Evolutionary conservation across 208 protist species (phyloP).

Genomic region (Kentomonas sorsogonicus): DNA sequence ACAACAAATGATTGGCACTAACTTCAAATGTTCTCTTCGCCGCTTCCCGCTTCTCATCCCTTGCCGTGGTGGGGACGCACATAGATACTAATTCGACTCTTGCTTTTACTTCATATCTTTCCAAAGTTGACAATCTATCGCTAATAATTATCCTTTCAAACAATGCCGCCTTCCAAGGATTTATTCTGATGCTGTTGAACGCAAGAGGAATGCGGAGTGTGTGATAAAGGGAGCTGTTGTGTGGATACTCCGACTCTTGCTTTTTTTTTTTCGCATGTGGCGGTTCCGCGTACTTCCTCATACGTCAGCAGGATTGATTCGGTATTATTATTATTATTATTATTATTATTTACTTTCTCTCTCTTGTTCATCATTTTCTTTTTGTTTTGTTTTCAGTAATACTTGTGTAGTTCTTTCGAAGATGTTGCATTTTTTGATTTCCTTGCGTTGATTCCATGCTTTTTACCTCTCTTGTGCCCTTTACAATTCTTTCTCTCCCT

Average conservation of each 20-base stretch:
- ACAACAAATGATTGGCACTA: background rate
- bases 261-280: slow-evolving; percentile 1
- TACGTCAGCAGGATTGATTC: background rate
- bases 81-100: slow-evolving; percentile 1
- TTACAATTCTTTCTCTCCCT: background rate
- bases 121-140: too few relatives aligned
- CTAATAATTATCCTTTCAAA: too few relatives aligned
- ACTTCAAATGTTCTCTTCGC: background rate
- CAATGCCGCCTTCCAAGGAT: background rate
- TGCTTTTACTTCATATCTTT: slow-evolving; percentile 8
- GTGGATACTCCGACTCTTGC: background rate
- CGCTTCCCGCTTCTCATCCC: background rate
- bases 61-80: too few relatives aligned
- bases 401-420: background rate
- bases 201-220: too few relatives aligned
- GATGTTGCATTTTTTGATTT: background rate
- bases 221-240: background rate
- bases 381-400: background rate
- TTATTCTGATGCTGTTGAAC: too few relatives aligned
- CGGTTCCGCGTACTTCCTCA: background rate
- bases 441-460: background rate
- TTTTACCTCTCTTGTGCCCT: background rate
- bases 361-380: background rate
- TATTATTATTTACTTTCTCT: background rate
- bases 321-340: background rate